Evolutionary conservation across 208 protist genomes (phyloP).

Genomic region (Angomonas desouzai): DNA sequence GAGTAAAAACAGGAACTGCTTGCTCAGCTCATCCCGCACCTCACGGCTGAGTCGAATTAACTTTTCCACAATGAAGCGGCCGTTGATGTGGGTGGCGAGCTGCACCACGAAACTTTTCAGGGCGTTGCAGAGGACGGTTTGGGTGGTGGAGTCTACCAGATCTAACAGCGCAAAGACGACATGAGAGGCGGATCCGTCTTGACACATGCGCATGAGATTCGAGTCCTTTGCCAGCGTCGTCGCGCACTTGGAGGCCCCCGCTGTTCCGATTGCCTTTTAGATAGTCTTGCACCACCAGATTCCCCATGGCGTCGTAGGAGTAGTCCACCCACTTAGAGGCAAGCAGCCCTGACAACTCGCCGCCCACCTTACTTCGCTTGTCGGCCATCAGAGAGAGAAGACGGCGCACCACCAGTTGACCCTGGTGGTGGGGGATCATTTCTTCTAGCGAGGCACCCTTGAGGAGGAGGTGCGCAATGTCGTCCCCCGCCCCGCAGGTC

Average conservation of each 20-base stretch:
- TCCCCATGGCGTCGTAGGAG: constrained; percentile 70
- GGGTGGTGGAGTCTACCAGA: constrained; percentile 58
- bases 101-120: constrained; percentile 49
- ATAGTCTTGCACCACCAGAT: constrained; percentile 77
- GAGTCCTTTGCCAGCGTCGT: constrained; percentile 50
- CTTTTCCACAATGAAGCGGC: constrained; percentile 85
- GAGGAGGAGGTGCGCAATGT: constrained; percentile 43
- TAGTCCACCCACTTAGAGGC: constrained; percentile 48
- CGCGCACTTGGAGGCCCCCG: constrained; percentile 41
- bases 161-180: constrained; percentile 75
- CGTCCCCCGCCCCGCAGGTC: constrained; percentile 31
- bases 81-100: constrained; percentile 75
- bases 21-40: constrained; percentile 67
- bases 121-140: constrained; percentile 60
- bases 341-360: constrained; percentile 51
- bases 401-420: constrained; percentile 70
- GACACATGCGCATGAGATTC: constrained; percentile 63
- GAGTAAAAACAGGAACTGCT: constrained; percentile 59
- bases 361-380: constrained; percentile 57
- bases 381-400: constrained; percentile 63
- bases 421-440: constrained; percentile 50
- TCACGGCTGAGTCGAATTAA: constrained; percentile 69
- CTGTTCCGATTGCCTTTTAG: constrained; percentile 46
- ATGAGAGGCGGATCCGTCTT: constrained; percentile 64
- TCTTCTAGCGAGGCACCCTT: constrained; percentile 45